Evolutionary conservation across 2,329 filamentous ascomycete species (phyloP).

Genomic region (Penicillium sclerotigenum): DNA sequence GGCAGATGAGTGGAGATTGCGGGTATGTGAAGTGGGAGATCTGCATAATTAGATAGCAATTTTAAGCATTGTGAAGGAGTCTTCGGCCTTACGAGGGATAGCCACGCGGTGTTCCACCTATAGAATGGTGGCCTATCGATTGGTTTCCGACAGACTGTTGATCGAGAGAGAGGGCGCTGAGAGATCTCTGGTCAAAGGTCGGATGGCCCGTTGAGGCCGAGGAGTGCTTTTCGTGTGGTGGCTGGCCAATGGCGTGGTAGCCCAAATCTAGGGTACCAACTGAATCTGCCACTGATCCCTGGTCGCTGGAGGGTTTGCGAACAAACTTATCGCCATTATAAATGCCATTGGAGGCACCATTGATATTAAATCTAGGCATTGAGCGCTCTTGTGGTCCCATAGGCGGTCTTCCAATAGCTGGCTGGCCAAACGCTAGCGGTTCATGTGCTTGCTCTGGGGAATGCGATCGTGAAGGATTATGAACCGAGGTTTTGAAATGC

Average conservation of each 20-base stretch:
- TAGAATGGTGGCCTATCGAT: constrained; percentile 1
- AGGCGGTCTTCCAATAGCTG: constrained; percentile 1
- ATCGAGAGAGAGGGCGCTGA: not conserved
- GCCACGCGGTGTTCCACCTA: not conserved
- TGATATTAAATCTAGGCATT: not conserved
- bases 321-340: not conserved
- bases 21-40: constrained; percentile 2
- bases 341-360: not conserved
- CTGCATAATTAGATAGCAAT: constrained; percentile 8
- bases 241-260: not conserved
- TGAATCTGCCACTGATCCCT: not conserved
- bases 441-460: not conserved
- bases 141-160: not conserved
- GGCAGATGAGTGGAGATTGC: constrained; percentile 8
- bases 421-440: not conserved
- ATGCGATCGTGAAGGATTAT: not conserved
- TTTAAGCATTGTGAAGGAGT: not conserved
- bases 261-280: not conserved
- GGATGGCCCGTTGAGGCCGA: not conserved
- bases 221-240: not conserved
- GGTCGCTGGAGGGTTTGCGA: not conserved
- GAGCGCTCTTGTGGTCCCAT: not conserved
- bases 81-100: not conserved
- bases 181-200: not conserved
- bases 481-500: not conserved